Evolutionary conservation across 1,284 basidiomycete species (phyloP).

Genomic region (Exobasidium rhododendri): DNA sequence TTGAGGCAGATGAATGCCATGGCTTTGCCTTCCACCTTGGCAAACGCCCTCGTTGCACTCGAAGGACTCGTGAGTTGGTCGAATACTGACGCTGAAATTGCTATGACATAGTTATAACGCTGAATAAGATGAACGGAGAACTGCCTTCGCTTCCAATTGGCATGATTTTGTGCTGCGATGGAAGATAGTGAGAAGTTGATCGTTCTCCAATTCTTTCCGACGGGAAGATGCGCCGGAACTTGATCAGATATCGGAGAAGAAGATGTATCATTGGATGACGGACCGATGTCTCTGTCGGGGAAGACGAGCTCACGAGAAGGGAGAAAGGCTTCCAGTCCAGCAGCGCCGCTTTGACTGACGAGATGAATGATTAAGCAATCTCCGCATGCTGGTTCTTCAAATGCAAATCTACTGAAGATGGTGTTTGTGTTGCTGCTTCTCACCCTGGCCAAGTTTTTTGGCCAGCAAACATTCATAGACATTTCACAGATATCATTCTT

Average conservation of each 20-base stretch:
- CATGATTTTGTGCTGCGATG: no score
- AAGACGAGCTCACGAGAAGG: not conserved
- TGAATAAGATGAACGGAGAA: not conserved
- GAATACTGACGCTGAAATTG: not conserved
- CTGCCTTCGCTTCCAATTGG: not conserved
- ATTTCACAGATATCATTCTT: not conserved
- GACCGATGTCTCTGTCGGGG: not conserved
- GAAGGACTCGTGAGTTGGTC: not conserved
- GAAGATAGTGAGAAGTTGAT: not conserved
- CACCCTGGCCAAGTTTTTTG: not conserved
- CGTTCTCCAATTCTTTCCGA: not conserved
- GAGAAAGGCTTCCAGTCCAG: not conserved
- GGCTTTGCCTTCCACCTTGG: not conserved
- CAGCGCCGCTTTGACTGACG: not conserved
- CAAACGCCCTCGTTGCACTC: not conserved
- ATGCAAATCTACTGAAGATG: conserved; percentile 8
- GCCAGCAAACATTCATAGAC: not conserved
- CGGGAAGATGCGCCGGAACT: not conserved
- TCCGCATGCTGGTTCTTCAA: not conserved
- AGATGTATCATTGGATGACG: not conserved
- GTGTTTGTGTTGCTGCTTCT: not conserved
- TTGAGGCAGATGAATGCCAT: not conserved
- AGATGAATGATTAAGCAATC: conserved; percentile 7
- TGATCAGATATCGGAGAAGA: no score
- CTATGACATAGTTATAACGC: not conserved